Conservation (phyloP, 306 rosid genomes). For the Potentilla sterilis region DNA sequence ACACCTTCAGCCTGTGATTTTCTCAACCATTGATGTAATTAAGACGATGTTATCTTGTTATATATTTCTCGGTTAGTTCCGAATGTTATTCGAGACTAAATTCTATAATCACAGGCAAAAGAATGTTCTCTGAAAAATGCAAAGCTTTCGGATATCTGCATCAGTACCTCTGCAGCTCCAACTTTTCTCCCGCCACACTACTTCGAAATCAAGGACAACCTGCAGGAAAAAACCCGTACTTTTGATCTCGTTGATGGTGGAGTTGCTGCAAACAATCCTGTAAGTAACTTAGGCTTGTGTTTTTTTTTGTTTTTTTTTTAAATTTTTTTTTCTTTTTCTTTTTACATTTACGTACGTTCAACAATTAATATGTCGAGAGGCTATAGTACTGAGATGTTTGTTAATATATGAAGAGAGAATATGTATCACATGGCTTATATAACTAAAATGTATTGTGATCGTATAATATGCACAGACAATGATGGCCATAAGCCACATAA, state of each 20-base stretch:
- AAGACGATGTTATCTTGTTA: neutral
- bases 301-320: too few relatives aligned
- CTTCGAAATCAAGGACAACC: slow-evolving; percentile 24
- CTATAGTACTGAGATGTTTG: too few relatives aligned
- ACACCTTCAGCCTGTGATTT: slow-evolving; percentile 45
- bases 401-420: too few relatives aligned
- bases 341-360: too few relatives aligned
- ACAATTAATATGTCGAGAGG: too few relatives aligned
- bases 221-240: slow-evolving; percentile 20
- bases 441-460: neutral
- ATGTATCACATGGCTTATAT: too few relatives aligned
- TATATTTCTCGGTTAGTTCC: neutral
- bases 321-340: too few relatives aligned
- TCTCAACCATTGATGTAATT: slow-evolving; percentile 41
- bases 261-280: slow-evolving; percentile 48
- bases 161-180: slow-evolving; percentile 51
- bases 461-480: slow-evolving; percentile 25
- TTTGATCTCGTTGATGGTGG: slow-evolving; percentile 46
- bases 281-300: neutral
- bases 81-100: neutral
- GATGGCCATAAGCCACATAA: slow-evolving; percentile 36
- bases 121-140: slow-evolving; percentile 26
- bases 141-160: slow-evolving; percentile 35
- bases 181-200: slow-evolving; percentile 41
- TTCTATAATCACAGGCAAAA: slow-evolving; percentile 26